phyloP scores from a whole-genome alignment of 2,329 filamentous ascomycete species.

The Penicillium sp. region DNA sequence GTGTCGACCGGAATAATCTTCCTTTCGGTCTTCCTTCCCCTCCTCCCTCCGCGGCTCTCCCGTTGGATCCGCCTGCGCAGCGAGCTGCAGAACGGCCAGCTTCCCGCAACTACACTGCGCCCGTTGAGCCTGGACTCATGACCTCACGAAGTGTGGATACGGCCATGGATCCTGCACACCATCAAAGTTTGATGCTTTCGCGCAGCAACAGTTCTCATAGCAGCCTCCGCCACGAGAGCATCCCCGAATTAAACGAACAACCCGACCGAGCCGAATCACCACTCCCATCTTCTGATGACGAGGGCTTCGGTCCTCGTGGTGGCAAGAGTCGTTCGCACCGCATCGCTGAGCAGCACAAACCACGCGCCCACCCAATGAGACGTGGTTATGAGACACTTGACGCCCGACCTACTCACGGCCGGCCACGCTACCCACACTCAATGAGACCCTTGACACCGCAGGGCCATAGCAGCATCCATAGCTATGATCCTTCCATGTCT shows the following conservation, averaged over 20 bases:
- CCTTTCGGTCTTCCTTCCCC: constrained; percentile 27
- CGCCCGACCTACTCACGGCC: constrained; percentile 8
- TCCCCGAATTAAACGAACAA: constrained; percentile 14
- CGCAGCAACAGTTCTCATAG: constrained; percentile 28
- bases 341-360: constrained; percentile 11
- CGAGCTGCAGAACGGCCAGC: constrained; percentile 5
- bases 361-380: constrained; percentile 7
- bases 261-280: constrained; percentile 31
- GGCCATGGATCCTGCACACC: constrained; percentile 8
- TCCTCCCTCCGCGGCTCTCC: constrained; percentile 28
- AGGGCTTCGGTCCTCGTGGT: constrained; percentile 26
- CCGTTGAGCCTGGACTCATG: background rate
- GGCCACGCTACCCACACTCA: constrained; percentile 10
- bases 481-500: constrained; percentile 21
- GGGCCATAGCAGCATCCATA: constrained; percentile 16
- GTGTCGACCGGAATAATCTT: constrained; percentile 15
- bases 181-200: constrained; percentile 16
- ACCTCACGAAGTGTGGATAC: constrained; percentile 11
- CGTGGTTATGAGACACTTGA: constrained; percentile 14
- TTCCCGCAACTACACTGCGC: constrained; percentile 21
- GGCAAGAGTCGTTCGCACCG: constrained; percentile 11
- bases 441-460: constrained; percentile 26
- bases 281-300: constrained; percentile 44
- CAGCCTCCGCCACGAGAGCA: constrained; percentile 22
- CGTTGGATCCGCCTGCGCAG: constrained; percentile 20